Conservation (phyloP, 2,329 filamentous ascomycete species). For the Botrytis aclada region DNA sequence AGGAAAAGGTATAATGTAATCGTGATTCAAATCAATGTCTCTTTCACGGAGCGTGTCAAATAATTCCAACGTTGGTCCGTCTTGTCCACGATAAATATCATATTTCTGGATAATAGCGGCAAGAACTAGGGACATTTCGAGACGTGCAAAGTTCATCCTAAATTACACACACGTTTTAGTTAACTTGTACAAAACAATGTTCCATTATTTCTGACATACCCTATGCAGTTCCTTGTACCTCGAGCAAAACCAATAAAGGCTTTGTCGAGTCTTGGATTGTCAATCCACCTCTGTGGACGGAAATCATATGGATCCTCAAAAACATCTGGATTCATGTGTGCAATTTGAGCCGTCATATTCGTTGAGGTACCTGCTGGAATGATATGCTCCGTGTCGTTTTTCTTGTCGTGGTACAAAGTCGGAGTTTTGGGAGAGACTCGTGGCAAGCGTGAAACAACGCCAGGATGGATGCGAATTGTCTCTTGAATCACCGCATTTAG, state of each 20-base stretch:
- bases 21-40: not conserved
- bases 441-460: not conserved
- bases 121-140: slow-evolving; percentile 1
- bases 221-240: not conserved
- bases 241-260: slow-evolving; percentile 15
- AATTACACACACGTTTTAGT: not conserved
- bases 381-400: not conserved
- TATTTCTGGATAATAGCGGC: not conserved
- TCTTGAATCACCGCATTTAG: not conserved
- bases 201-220: not conserved
- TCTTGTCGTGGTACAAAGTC: not conserved
- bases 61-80: not conserved
- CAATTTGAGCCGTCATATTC: not conserved
- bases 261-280: slow-evolving; percentile 27
- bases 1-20: slow-evolving; percentile 4
- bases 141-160: slow-evolving; percentile 1
- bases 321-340: slow-evolving; percentile 43
- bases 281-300: slow-evolving; percentile 47
- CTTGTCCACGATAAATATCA: not conserved
- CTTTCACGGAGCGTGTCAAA: not conserved
- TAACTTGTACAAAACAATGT: not conserved
- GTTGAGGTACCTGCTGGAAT: not conserved
- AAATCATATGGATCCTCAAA: slow-evolving; percentile 44
- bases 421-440: not conserved
- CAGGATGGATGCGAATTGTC: not conserved